These are phyloP conservation scores for Thielaviopsis populi DNA, from an alignment of 2,329 filamentous ascomycete species.

Conservation along the genomic window DNA sequence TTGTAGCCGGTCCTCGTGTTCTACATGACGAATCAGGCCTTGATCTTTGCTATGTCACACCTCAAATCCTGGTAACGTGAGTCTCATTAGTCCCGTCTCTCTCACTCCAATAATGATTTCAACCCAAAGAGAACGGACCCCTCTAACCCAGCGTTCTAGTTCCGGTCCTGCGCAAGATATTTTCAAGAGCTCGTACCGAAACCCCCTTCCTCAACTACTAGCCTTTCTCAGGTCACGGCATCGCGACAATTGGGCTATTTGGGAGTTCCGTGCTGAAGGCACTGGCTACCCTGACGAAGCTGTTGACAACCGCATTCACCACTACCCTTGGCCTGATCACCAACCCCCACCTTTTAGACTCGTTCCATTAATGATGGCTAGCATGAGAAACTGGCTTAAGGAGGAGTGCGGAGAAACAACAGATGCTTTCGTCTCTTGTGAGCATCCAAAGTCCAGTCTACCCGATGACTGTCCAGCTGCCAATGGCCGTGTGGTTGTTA, in stretches of 20 bases:
- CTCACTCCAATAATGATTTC: background rate
- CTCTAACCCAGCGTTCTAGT: constrained; percentile 33
- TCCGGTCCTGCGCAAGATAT: constrained; percentile 84
- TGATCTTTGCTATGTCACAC: constrained; percentile 90
- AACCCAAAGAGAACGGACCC: background rate
- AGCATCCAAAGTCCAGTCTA: constrained; percentile 2
- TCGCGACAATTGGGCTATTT: constrained; percentile 75
- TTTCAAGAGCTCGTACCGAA: constrained; percentile 83
- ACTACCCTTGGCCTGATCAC: constrained; percentile 95
- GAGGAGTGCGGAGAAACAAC: constrained; percentile 21
- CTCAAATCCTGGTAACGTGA: constrained; percentile 53
- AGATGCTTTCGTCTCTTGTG: background rate
- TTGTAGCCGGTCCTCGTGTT: constrained; percentile 74
- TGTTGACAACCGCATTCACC: constrained; percentile 70
- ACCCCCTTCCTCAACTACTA: constrained; percentile 75
- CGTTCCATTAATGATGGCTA: constrained; percentile 76
- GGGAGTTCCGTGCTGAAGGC: constrained; percentile 94
- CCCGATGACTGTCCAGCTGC: constrained; percentile 14
- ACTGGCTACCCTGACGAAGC: constrained; percentile 88
- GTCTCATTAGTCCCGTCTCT: constrained; percentile 19
- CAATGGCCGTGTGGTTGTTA: constrained; percentile 50
- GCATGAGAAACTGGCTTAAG: constrained; percentile 79
- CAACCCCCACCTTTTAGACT: constrained; percentile 87
- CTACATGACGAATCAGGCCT: constrained; percentile 76
- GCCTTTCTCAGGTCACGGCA: constrained; percentile 79